These are phyloP conservation scores for Ceratopteris richardii DNA, from an alignment of 75 land plant genomes.

Conservation along the genomic window DNA sequence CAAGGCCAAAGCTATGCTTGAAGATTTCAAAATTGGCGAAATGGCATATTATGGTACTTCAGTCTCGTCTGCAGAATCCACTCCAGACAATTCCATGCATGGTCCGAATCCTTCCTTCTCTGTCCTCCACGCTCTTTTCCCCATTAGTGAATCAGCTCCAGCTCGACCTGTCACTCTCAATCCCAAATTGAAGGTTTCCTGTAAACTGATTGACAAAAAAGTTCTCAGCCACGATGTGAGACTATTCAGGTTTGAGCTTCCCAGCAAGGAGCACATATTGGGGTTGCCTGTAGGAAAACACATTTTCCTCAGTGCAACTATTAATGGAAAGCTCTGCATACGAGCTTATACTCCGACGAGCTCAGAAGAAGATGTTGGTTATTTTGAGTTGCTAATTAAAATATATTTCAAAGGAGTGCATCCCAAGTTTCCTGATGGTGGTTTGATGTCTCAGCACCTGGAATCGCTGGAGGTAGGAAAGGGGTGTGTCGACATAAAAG, in stretches of 20 bases:
- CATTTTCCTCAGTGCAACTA: slow-evolving; percentile 53
- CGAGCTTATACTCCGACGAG: slow-evolving; percentile 86
- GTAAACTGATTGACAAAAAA: slow-evolving; percentile 41
- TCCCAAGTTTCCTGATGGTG: slow-evolving; percentile 73
- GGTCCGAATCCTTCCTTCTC: slow-evolving; percentile 6
- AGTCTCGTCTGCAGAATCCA: slow-evolving; percentile 23
- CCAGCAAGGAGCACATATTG: slow-evolving; percentile 41
- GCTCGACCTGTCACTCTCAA: slow-evolving; percentile 31
- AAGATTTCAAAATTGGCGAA: slow-evolving; percentile 78
- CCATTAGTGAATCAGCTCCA: slow-evolving; percentile 11
- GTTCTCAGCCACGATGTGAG: slow-evolving; percentile 55
- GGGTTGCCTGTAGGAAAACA: slow-evolving; percentile 92
- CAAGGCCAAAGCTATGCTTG: slow-evolving; percentile 73
- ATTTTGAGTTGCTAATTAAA: slow-evolving; percentile 71
- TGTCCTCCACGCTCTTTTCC: slow-evolving; percentile 21
- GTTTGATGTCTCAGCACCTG: slow-evolving; percentile 76
- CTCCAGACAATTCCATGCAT: slow-evolving; percentile 47
- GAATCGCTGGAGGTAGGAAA: slow-evolving; percentile 46
- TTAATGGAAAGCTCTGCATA: slow-evolving; percentile 76
- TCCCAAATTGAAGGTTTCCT: slow-evolving; percentile 49
- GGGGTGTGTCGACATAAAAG: slow-evolving; percentile 55
- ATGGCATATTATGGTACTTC: slow-evolving; percentile 40
- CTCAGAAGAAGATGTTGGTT: slow-evolving; percentile 49
- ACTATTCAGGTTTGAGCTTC: slow-evolving; percentile 66
- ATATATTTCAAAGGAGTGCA: slow-evolving; percentile 61